Percentiles rank a stretch among this genome's conserved stretches.
phyloP scores from a whole-genome alignment of 2,329 filamentous ascomycete species.

The Byssothecium circinans region DNA sequence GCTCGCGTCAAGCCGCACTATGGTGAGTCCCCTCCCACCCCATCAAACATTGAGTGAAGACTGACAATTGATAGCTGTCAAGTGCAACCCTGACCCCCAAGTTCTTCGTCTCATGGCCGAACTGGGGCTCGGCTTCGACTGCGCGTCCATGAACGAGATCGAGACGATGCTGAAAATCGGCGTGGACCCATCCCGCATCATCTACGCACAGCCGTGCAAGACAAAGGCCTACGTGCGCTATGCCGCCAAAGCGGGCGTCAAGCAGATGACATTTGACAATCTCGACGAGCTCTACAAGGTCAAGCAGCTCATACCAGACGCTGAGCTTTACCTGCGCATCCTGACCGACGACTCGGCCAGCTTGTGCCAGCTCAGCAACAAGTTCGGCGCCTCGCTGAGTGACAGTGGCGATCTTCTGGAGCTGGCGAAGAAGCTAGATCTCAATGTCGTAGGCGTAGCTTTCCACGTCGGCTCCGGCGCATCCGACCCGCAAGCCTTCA shows the following conservation, averaged over 20 bases:
- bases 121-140: constrained; percentile 95
- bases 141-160: constrained; percentile 96
- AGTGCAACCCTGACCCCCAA: constrained; percentile 94
- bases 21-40: constrained; percentile 58
- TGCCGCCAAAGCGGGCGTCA: constrained; percentile 80
- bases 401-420: constrained; percentile 74
- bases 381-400: constrained; percentile 92
- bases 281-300: constrained; percentile 97
- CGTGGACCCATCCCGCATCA: constrained; percentile 85
- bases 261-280: constrained; percentile 99
- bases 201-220: constrained; percentile 99
- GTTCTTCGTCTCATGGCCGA: constrained; percentile 84
- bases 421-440: constrained; percentile 76
- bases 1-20: constrained; percentile 94
- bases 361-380: constrained; percentile 92
- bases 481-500: constrained; percentile 87
- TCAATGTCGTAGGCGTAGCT: constrained; percentile 93
- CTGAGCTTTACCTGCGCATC: constrained; percentile 92
- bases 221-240: constrained; percentile 97
- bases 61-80: constrained; percentile 69
- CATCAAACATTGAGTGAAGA: background rate
- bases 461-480: constrained; percentile 98
- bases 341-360: constrained; percentile 94
- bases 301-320: constrained; percentile 84
- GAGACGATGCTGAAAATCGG: constrained; percentile 85